A percentile compares a stretch with the other conserved stretches of the same genome.
These are phyloP conservation scores for Aureobasidium sp. DNA, from an alignment of 2,329 filamentous ascomycete species.

Conservation along the genomic window DNA sequence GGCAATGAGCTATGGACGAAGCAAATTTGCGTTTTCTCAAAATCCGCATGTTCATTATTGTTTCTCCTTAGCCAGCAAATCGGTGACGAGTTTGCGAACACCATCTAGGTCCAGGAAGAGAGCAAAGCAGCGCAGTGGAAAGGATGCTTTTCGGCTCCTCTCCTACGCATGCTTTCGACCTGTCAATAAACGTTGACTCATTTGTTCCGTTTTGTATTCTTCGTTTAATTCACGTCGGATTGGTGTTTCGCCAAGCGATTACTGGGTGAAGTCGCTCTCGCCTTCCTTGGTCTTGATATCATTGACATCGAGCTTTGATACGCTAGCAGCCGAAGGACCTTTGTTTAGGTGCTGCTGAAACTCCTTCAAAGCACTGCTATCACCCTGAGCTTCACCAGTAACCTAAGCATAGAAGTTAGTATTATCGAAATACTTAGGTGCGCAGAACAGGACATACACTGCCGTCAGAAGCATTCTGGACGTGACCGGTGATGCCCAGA, in stretches of 20 bases:
- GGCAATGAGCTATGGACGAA: no score
- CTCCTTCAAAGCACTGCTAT: conserved; percentile 54
- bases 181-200: background rate
- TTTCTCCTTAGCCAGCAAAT: background rate
- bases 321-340: conserved; percentile 65
- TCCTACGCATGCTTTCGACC: background rate
- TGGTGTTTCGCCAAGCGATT: background rate
- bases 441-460: conserved; percentile 24
- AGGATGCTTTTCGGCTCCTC: background rate
- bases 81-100: background rate
- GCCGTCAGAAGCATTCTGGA: conserved; percentile 41
- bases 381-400: conserved; percentile 80
- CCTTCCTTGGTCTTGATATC: conserved; percentile 58
- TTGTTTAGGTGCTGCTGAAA: conserved; percentile 69
- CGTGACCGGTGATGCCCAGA: conserved; percentile 40
- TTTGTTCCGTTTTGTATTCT: background rate
- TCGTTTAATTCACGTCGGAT: background rate
- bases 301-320: conserved; percentile 65
- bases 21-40: no score
- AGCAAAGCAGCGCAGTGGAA: background rate
- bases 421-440: background rate
- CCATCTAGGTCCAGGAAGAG: background rate
- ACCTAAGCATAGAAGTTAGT: conserved; percentile 50
- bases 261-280: conserved; percentile 55
- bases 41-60: no score